A percentile compares a stretch with the other conserved stretches of the same genome.
Conservation (phyloP, 192 early-diverging fungal genomes). For the Rhizoclosmatium globosum region DNA sequence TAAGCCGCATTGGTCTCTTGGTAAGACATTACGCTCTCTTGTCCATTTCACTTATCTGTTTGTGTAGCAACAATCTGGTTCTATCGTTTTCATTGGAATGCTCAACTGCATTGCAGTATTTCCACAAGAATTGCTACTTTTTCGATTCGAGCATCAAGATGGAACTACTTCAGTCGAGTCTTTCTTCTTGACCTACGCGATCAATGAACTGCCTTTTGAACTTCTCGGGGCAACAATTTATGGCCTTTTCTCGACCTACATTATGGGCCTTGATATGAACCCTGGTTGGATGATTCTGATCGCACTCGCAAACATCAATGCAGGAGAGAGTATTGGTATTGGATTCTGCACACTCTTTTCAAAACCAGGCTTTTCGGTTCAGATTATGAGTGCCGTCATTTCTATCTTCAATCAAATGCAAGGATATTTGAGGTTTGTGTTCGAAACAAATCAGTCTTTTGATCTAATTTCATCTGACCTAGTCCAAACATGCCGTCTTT, state of each 20-base stretch:
- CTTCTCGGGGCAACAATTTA: slow-evolving; percentile 31
- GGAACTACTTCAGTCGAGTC: slow-evolving; percentile 41
- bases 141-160: slow-evolving; percentile 47
- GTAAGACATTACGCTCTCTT: slow-evolving; percentile 24
- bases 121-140: slow-evolving; percentile 45
- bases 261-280: background rate
- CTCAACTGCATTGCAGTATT: slow-evolving; percentile 50
- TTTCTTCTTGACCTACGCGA: slow-evolving; percentile 46
- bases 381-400: slow-evolving; percentile 50
- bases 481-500: slow-evolving; percentile 46
- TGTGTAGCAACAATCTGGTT: slow-evolving; percentile 43
- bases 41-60: background rate
- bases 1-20: slow-evolving; percentile 41
- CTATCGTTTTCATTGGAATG: slow-evolving; percentile 52
- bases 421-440: slow-evolving; percentile 34
- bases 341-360: slow-evolving; percentile 50
- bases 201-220: slow-evolving; percentile 42
- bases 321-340: slow-evolving; percentile 56
- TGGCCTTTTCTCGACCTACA: slow-evolving; percentile 29
- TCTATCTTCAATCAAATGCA: slow-evolving; percentile 39
- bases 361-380: slow-evolving; percentile 50
- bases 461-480: background rate
- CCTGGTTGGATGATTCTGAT: slow-evolving; percentile 14
- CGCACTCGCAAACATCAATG: slow-evolving; percentile 24
- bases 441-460: background rate